Conservation (phyloP, 1,284 basidiomycete genomes). For the Termitomyces sp. region DNA sequence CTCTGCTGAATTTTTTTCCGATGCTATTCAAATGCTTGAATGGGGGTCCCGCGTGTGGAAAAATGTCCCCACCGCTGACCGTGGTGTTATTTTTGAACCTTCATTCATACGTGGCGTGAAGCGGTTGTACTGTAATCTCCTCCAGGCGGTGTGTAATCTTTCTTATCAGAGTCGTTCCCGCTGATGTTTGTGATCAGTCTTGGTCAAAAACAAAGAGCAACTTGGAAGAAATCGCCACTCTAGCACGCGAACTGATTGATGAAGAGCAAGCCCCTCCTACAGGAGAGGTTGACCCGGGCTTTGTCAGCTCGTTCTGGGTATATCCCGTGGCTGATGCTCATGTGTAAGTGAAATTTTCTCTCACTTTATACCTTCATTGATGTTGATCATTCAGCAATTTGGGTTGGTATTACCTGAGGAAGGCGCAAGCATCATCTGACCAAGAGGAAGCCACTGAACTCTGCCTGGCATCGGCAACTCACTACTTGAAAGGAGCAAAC, state of each 20-base stretch:
- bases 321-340: constrained; percentile 35
- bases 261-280: constrained; percentile 18
- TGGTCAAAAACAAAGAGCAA: constrained; percentile 1
- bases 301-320: constrained; percentile 28
- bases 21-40: constrained; percentile 32
- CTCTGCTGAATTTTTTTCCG: constrained; percentile 25
- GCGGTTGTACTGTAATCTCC: constrained; percentile 26
- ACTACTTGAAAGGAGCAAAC: constrained; percentile 26
- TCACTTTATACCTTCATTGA: background rate
- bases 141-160: constrained; percentile 27
- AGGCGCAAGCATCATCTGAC: constrained; percentile 13
- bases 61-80: constrained; percentile 24
- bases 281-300: constrained; percentile 22
- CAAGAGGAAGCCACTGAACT: constrained; percentile 11
- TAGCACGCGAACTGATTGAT: constrained; percentile 25
- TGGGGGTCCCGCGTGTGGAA: constrained; percentile 36
- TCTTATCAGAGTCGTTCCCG: background rate
- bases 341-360: constrained; percentile 24
- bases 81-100: constrained; percentile 27
- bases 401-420: constrained; percentile 30
- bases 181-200: background rate
- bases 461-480: constrained; percentile 17
- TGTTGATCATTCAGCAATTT: constrained; percentile 21
- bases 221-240: constrained; percentile 23
- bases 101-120: constrained; percentile 29